phyloP scores from a whole-genome alignment of 306 rosid genomes.

The Vigna trinervia region DNA sequence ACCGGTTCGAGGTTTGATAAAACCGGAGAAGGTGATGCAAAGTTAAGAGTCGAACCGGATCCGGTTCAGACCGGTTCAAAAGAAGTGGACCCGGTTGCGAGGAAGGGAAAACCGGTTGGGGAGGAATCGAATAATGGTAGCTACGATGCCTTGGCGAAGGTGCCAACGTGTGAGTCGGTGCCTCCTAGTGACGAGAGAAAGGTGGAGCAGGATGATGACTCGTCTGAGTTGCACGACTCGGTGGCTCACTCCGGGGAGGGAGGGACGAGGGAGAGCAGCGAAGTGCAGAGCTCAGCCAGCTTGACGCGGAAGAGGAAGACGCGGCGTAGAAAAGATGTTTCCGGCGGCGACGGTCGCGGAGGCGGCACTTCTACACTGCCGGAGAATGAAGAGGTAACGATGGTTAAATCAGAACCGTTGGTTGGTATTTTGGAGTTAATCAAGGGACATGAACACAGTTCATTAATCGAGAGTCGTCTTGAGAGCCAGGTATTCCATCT shows the following conservation, averaged over 20 bases:
- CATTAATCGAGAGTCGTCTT: conserved; percentile 77
- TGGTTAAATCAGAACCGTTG: conserved; percentile 67
- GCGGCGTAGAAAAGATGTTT: conserved; percentile 51
- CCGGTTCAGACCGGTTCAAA: conserved; percentile 42
- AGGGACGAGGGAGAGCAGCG: conserved; percentile 71
- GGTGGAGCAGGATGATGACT: conserved; percentile 50
- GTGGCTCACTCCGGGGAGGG: conserved; percentile 65
- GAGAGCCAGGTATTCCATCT: conserved; percentile 67
- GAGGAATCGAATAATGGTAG: conserved; percentile 78
- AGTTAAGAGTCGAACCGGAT: conserved; percentile 29
- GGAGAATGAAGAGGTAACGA: conserved; percentile 40
- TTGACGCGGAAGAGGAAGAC: conserved; percentile 59
- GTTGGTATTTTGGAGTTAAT: conserved; percentile 58
- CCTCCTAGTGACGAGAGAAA: conserved; percentile 59
- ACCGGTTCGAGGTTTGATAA: conserved; percentile 73
- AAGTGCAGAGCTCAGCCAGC: conserved; percentile 86
- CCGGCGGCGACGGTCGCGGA: conserved; percentile 35
- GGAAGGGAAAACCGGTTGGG: conserved; percentile 45
- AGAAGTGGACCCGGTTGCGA: conserved; percentile 41
- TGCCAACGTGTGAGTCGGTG: conserved; percentile 50
- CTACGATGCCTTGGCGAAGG: conserved; percentile 60
- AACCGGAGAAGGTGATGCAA: conserved; percentile 41
- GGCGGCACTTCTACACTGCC: conserved; percentile 5
- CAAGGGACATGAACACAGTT: conserved; percentile 60
- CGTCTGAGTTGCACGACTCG: conserved; percentile 70